phyloP scores from a whole-genome alignment of 2,329 filamentous ascomycete genomes.

The Beauveria caledonica region DNA sequence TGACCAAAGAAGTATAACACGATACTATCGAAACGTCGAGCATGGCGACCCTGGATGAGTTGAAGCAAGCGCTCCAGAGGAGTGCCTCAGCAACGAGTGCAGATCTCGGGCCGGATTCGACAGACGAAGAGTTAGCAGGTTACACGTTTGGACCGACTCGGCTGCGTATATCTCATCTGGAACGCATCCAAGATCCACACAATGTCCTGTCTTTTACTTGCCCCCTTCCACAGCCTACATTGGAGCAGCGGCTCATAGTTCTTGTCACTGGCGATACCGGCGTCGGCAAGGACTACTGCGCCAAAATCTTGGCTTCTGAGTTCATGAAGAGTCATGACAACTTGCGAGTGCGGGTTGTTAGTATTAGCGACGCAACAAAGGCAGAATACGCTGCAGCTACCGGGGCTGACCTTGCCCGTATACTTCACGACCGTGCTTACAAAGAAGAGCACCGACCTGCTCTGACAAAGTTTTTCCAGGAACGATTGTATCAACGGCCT shows the following conservation, averaged over 20 bases:
- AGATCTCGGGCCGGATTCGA: slow-evolving; percentile 54
- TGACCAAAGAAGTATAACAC: too few species aligned
- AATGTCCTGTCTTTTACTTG: slow-evolving; percentile 48
- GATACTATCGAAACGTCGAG: background rate
- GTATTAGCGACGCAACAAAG: slow-evolving; percentile 46
- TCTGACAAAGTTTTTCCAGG: slow-evolving; percentile 43
- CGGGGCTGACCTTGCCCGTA: slow-evolving; percentile 37
- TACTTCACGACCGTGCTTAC: slow-evolving; percentile 48
- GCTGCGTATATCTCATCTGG: slow-evolving; percentile 41
- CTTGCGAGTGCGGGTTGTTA: slow-evolving; percentile 30
- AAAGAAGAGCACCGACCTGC: slow-evolving; percentile 51
- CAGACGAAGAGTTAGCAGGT: slow-evolving; percentile 42
- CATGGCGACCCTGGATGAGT: background rate
- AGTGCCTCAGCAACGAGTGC: slow-evolving; percentile 26
- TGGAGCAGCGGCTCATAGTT: slow-evolving; percentile 40
- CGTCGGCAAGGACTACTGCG: slow-evolving; percentile 54
- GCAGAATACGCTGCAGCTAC: slow-evolving; percentile 43
- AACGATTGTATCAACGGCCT: slow-evolving; percentile 34
- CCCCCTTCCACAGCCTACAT: slow-evolving; percentile 31
- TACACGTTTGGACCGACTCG: slow-evolving; percentile 51
- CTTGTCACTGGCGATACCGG: slow-evolving; percentile 48
- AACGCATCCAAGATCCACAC: slow-evolving; percentile 38
- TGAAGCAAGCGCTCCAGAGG: background rate
- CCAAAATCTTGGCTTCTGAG: slow-evolving; percentile 39
- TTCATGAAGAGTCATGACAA: slow-evolving; percentile 21